These are phyloP conservation scores for Sarcodon aspratus DNA, from an alignment of 768 basidiomycete genomes.

Conservation along the genomic window DNA sequence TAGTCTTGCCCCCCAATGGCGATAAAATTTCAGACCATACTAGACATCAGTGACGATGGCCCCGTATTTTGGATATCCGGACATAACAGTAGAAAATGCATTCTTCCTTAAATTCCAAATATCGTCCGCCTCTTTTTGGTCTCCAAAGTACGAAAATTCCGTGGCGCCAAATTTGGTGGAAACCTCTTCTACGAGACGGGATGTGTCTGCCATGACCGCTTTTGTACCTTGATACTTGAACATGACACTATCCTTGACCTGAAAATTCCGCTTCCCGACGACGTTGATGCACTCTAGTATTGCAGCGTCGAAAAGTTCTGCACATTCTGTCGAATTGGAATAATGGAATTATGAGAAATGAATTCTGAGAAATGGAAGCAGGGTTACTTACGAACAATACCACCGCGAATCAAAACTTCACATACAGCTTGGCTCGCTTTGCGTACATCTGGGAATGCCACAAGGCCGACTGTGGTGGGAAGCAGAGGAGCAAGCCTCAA, in stretches of 20 bases:
- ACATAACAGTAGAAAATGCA: no score
- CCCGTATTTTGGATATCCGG: no score
- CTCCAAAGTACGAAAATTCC: neutral
- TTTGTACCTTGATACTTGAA: slow-evolving; percentile 15
- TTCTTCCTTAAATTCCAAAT: no score
- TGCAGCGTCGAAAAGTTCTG: slow-evolving; percentile 64
- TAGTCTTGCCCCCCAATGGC: no score
- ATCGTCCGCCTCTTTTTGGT: no score
- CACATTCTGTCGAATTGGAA: slow-evolving; percentile 48
- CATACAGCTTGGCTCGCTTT: slow-evolving; percentile 73
- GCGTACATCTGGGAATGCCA: slow-evolving; percentile 73
- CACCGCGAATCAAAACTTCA: slow-evolving; percentile 43
- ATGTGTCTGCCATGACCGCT: no score
- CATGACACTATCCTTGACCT: slow-evolving; percentile 31
- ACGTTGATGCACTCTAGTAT: slow-evolving; percentile 2
- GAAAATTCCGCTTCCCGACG: neutral
- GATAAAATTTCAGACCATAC: no score
- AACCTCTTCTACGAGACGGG: no score
- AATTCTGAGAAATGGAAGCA: slow-evolving; percentile 5
- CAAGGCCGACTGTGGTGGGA: slow-evolving; percentile 81
- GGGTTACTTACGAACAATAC: slow-evolving; percentile 8
- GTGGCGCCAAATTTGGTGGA: no score
- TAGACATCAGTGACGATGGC: no score
- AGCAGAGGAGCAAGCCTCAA: slow-evolving; percentile 70
- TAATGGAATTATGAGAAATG: slow-evolving; percentile 27